phyloP scores from a whole-genome alignment of 148 eudicot species.

The Dianthus caryophyllus region DNA sequence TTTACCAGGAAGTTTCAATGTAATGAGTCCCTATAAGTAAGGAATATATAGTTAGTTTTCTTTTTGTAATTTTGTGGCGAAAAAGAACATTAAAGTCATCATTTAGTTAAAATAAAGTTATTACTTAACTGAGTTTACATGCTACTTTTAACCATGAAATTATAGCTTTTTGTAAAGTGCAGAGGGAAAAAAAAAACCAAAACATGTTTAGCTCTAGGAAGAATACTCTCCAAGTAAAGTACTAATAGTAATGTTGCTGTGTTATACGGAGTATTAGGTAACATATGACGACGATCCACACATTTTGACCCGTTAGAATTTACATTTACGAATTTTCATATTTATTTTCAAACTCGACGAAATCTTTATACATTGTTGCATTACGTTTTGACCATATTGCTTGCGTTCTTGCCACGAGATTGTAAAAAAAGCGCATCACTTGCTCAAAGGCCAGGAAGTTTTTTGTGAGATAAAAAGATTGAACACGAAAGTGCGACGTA shows the following conservation, averaged over 20 bases:
- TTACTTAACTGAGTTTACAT: slow-evolving; percentile 21
- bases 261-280: too few species aligned
- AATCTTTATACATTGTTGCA: too few species aligned
- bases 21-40: slow-evolving; percentile 19
- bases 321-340: too few species aligned
- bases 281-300: too few species aligned
- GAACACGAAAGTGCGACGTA: too few species aligned
- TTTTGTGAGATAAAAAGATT: too few species aligned
- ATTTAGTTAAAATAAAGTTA: slow-evolving; percentile 9
- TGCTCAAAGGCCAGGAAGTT: too few species aligned
- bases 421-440: too few species aligned
- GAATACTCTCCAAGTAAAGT: slow-evolving; percentile 27
- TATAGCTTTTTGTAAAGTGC: not conserved
- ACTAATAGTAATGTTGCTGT: slow-evolving; percentile 7
- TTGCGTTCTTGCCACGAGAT: too few species aligned
- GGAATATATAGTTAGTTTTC: slow-evolving; percentile 16
- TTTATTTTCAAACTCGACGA: too few species aligned
- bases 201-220: slow-evolving; percentile 10
- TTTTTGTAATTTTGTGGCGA: slow-evolving; percentile 14
- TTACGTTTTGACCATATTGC: too few species aligned
- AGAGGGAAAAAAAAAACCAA: not conserved
- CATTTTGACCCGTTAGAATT: too few species aligned
- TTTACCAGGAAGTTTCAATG: slow-evolving; percentile 8
- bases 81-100: slow-evolving; percentile 8
- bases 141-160: slow-evolving; percentile 7